Conservation (phyloP, 2,329 filamentous ascomycete genomes). For the Penicillium italicum region DNA sequence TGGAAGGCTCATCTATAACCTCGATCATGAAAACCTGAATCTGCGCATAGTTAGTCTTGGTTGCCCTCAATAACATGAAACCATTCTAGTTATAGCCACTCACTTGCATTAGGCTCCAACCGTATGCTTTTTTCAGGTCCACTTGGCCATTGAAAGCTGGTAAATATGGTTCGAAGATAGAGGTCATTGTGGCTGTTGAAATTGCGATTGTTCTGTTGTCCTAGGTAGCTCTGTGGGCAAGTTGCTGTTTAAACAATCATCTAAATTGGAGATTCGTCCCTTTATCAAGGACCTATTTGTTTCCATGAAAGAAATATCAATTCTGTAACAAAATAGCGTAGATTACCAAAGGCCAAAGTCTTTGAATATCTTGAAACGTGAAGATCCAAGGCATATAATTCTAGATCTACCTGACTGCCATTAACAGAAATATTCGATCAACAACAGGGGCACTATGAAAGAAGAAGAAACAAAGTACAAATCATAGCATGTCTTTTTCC, state of each 20-base stretch:
- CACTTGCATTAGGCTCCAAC: not conserved
- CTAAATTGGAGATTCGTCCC: not conserved
- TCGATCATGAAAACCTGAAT: not conserved
- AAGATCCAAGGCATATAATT: not conserved
- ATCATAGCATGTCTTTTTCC: not conserved
- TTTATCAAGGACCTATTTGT: not conserved
- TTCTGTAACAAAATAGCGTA: not conserved
- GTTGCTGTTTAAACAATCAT: not conserved
- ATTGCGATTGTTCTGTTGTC: not conserved
- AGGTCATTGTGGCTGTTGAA: not conserved
- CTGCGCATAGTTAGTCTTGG: not conserved
- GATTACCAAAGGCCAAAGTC: not conserved
- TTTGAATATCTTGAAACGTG: not conserved
- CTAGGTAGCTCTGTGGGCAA: not conserved
- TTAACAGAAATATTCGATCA: not conserved
- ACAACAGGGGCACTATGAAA: not conserved
- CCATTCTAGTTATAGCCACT: not conserved
- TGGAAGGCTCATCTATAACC: not conserved
- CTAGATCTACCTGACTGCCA: not conserved
- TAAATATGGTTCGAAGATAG: not conserved
- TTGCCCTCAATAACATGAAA: not conserved
- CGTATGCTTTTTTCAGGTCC: not conserved
- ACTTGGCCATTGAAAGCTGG: not conserved
- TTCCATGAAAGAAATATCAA: not conserved
- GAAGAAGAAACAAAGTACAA: not conserved